Conservation (phyloP, 352 stramenopile genomes). For the Peronosclerospora sorghi region DNA sequence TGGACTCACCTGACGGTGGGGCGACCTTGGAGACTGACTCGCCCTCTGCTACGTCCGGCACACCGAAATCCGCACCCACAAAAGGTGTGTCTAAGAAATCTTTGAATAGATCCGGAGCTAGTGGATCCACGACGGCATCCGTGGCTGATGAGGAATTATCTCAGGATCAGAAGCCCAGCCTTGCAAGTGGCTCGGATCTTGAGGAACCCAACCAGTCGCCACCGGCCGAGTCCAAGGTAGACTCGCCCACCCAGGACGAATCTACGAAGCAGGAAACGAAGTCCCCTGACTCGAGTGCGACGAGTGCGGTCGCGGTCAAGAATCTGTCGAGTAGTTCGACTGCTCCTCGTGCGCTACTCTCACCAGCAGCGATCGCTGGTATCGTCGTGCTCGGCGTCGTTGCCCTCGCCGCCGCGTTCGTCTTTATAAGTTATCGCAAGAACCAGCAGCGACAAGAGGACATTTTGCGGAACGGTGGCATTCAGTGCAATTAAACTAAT, state of each 20-base stretch:
- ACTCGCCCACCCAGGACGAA: no score
- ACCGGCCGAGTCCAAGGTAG: background rate
- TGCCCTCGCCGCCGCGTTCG: conserved; percentile 34
- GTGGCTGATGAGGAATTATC: background rate
- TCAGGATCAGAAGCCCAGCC: background rate
- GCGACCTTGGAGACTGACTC: background rate
- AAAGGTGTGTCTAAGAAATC: no score
- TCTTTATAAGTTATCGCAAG: conserved; percentile 65
- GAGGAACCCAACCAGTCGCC: background rate
- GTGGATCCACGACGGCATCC: no score
- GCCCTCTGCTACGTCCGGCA: no score
- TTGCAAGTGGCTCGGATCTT: no score
- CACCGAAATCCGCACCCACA: background rate
- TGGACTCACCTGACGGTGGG: no score
- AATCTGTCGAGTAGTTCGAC: conserved; percentile 23
- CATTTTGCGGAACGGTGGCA: conserved; percentile 50
- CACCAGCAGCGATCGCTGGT: conserved; percentile 37
- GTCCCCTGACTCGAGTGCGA: conserved; percentile 1
- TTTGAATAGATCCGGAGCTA: no score
- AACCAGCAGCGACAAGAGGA: conserved; percentile 64
- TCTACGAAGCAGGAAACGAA: no score
- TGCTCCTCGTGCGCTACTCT: conserved; percentile 12
- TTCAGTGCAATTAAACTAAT: conserved; percentile 23
- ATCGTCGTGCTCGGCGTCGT: conserved; percentile 50
- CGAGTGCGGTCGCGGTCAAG: conserved; percentile 26